Conservation (phyloP, 1,284 basidiomycete species). For the Cryptococcus depauperatus region DNA sequence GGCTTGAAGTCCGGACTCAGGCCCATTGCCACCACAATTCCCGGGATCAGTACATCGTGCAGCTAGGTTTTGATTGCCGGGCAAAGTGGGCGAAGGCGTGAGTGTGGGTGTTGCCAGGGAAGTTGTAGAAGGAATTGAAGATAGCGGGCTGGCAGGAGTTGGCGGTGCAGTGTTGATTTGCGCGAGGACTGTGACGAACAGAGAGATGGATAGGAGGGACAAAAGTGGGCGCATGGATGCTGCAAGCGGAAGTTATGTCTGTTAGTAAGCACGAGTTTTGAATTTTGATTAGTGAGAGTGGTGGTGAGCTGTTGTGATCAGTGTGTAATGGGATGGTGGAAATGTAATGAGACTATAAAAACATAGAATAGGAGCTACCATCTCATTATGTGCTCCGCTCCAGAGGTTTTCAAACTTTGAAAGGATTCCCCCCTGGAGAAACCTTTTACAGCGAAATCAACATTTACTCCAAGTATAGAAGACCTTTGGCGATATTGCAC, state of each 20-base stretch:
- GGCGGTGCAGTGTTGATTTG: background rate
- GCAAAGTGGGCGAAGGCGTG: slow-evolving; percentile 1
- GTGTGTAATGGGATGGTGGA: too few species aligned
- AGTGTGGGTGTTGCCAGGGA: slow-evolving; percentile 3
- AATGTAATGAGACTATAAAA: too few species aligned
- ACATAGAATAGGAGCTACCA: too few species aligned
- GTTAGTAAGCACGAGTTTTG: too few species aligned
- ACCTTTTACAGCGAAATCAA: too few species aligned
- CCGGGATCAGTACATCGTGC: slow-evolving; percentile 14
- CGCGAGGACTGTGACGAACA: background rate
- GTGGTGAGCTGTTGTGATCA: too few species aligned
- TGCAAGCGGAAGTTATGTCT: background rate
- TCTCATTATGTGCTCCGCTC: background rate
- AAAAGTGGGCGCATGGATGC: background rate
- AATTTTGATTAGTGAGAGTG: too few species aligned
- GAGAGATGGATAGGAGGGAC: background rate
- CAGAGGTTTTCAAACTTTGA: background rate
- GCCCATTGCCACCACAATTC: slow-evolving; percentile 16
- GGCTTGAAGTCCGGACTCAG: slow-evolving; percentile 19
- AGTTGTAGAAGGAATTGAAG: background rate
- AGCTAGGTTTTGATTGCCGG: slow-evolving; percentile 2
- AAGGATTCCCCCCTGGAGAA: too few species aligned
- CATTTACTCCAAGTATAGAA: too few species aligned
- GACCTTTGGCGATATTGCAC: too few species aligned
- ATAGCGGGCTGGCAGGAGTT: background rate